Base-by-base conservation (phyloP, 495 filamentous ascomycete genomes). In the Penicillium coffeae region DNA sequence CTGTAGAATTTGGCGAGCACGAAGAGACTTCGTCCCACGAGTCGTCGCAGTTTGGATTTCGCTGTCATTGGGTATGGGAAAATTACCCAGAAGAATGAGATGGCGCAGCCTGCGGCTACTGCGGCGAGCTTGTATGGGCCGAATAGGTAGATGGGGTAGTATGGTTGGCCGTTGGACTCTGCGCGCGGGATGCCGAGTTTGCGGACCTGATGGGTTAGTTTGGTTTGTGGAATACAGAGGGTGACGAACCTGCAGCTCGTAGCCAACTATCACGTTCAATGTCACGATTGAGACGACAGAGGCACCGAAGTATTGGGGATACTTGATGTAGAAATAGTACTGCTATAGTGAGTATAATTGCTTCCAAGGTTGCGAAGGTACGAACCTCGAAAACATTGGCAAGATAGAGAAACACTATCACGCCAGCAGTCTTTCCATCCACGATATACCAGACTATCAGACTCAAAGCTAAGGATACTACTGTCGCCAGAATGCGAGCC, bases 11-110 rank as follows among this genome's bases (percentile, higher is more conserved):
- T 82, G 14, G 87, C 87, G 3, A 89, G 73, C 0, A 89, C 74
- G 55, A 88, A 88, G 0, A 90, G 68, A 3, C 84, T 77, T 5
- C 73, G 72, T 3, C 84, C 85, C 0, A 90, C 71, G 25, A 82
- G 78, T 46, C 79, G 75, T 1, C 88, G 75, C 1, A 90, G 68
- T 56, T 79, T 76, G 1, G 81, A 84, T 20, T 87, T 80, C 13
- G 88, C 85, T 0, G 82, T 83, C 27, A 88, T 72, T 0, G 86
- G 86, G 42, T 80, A 86, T 0, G 87, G 87, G 58, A 90, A 84
- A 49, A 90, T 77, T 0, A 87, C 88, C 83, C 86, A 90, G 54
- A 90, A 74, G 53, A 87, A 89, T 10, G 86, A 86, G 9, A 90
- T 79, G 0, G 81, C 68, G 52, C 86, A 76, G 33, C 87, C 87